phyloP scores from a whole-genome alignment of 371 early-diverging fungal species.

The Phascolomyces articulosus region DNA sequence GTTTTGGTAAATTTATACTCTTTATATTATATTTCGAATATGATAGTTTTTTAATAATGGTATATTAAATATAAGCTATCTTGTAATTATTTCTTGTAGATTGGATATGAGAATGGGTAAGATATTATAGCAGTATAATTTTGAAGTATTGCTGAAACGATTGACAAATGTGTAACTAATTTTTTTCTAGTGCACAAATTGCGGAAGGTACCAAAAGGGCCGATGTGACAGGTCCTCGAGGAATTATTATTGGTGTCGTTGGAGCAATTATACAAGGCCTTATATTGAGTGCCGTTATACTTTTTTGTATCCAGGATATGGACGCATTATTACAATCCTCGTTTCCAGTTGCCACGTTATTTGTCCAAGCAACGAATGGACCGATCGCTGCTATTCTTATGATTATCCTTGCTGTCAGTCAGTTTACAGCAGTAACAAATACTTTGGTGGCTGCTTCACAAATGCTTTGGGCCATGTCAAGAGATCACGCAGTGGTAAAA shows the following conservation, averaged over 20 bases:
- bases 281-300: constrained; percentile 28
- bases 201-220: constrained; percentile 46
- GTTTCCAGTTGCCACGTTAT: constrained; percentile 26
- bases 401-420: constrained; percentile 22
- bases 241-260: constrained; percentile 36
- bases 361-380: constrained; percentile 19
- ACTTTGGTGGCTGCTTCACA: constrained; percentile 17
- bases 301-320: constrained; percentile 48
- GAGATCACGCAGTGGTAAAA: constrained; percentile 17
- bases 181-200: constrained; percentile 33
- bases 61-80: too few species aligned
- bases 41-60: too few species aligned
- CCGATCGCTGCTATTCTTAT: constrained; percentile 21
- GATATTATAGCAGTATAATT: not conserved
- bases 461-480: constrained; percentile 27
- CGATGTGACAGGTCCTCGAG: constrained; percentile 37
- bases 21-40: not conserved
- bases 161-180: too few species aligned
- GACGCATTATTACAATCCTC: constrained; percentile 21
- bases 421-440: constrained; percentile 27
- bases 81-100: too few species aligned
- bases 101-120: constrained; percentile 39
- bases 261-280: constrained; percentile 40
- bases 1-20: constrained; percentile 16
- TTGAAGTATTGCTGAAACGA: not conserved